Conservation (phyloP, 768 basidiomycete species). For the Pholiota conissans region DNA sequence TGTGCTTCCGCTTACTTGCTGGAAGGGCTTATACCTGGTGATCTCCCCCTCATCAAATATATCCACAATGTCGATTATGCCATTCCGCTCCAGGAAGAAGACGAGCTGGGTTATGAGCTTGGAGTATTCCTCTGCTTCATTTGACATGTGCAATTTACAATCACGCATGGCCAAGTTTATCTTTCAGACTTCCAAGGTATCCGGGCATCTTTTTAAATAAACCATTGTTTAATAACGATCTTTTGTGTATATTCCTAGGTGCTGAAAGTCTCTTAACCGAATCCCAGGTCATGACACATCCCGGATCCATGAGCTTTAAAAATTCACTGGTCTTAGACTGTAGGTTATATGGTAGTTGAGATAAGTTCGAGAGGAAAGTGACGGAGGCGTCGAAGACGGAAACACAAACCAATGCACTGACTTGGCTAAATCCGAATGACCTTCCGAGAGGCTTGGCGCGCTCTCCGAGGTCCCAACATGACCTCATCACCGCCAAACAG, state of each 20-base stretch:
- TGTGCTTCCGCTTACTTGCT: background rate
- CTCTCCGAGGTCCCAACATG: too few species aligned
- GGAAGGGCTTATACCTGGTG: background rate
- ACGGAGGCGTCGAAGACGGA: too few species aligned
- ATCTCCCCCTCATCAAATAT: background rate
- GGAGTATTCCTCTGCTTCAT: background rate
- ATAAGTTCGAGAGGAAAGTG: too few species aligned
- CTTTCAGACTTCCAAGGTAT: background rate
- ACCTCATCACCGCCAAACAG: too few species aligned
- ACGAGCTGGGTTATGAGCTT: background rate
- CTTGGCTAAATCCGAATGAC: too few species aligned
- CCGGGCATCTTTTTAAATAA: background rate
- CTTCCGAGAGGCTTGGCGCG: too few species aligned
- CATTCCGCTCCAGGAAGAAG: background rate
- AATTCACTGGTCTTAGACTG: too few species aligned
- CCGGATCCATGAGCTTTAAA: too few species aligned
- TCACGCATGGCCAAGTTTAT: background rate
- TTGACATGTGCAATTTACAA: background rate
- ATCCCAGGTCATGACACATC: constrained; percentile 19
- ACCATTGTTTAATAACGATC: background rate
- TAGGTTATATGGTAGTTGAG: too few species aligned
- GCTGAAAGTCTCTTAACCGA: constrained; percentile 12
- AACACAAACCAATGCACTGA: too few species aligned
- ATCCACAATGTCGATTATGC: background rate
- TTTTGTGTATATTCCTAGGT: background rate